Evolutionary conservation across 805 yeast genomes (phyloP).

Genomic region (Suhomyces emberorum): DNA sequence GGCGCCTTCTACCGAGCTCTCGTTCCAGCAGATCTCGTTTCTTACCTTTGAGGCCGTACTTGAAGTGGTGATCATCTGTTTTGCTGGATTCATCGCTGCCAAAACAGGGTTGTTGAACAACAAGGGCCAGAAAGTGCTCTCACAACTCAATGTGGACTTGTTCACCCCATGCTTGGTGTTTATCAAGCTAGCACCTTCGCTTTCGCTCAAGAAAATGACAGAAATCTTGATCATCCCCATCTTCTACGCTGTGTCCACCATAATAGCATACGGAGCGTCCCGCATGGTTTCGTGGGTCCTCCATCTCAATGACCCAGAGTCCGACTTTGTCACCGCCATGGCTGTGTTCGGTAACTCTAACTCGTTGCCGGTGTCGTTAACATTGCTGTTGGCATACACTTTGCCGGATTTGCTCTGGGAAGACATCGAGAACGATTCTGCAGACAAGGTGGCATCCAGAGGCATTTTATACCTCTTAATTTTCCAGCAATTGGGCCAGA

Average conservation of each 20-base stretch:
- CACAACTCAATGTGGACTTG: slow-evolving; percentile 79
- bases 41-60: slow-evolving; percentile 88
- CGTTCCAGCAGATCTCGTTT: slow-evolving; percentile 47
- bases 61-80: slow-evolving; percentile 82
- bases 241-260: slow-evolving; percentile 78
- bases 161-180: slow-evolving; percentile 96
- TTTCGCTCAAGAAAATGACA: slow-evolving; percentile 70
- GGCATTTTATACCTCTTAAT: slow-evolving; percentile 72
- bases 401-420: slow-evolving; percentile 77
- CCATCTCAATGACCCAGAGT: slow-evolving; percentile 65
- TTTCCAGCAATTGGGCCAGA: slow-evolving; percentile 81
- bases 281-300: slow-evolving; percentile 50
- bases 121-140: slow-evolving; percentile 71
- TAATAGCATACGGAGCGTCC: slow-evolving; percentile 67
- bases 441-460: slow-evolving; percentile 72
- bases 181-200: slow-evolving; percentile 64
- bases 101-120: slow-evolving; percentile 64
- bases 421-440: slow-evolving; percentile 59
- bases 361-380: slow-evolving; percentile 88
- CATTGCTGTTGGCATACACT: slow-evolving; percentile 73
- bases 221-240: slow-evolving; percentile 85
- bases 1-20: slow-evolving; percentile 16
- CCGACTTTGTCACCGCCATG: slow-evolving; percentile 94
- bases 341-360: slow-evolving; percentile 95
- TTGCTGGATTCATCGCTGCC: slow-evolving; percentile 86